These are phyloP conservation scores for Paradendryphiella salina DNA, from an alignment of 2,329 filamentous ascomycete species.

Conservation along the genomic window DNA sequence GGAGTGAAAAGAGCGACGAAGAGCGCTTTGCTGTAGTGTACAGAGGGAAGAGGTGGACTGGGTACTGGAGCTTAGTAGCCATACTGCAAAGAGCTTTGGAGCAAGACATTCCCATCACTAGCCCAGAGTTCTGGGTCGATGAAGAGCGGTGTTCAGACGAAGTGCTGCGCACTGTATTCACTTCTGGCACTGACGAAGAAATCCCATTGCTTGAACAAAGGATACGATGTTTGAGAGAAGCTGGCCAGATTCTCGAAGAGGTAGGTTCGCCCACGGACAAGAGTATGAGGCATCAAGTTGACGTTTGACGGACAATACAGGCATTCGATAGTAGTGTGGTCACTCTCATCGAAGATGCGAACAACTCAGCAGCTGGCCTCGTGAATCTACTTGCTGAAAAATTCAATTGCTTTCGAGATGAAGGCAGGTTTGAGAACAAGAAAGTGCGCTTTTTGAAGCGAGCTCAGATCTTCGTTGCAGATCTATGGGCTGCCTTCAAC, in stretches of 20 bases:
- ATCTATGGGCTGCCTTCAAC: constrained; percentile 94
- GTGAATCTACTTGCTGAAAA: constrained; percentile 83
- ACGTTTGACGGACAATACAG: constrained; percentile 49
- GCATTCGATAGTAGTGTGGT: constrained; percentile 75
- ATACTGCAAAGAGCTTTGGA: constrained; percentile 84
- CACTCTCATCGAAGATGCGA: constrained; percentile 72
- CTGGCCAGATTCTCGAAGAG: constrained; percentile 75
- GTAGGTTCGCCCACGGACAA: constrained; percentile 1
- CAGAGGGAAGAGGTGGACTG: constrained; percentile 79
- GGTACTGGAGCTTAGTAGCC: constrained; percentile 93
- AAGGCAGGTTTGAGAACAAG: constrained; percentile 72
- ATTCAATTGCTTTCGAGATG: constrained; percentile 86
- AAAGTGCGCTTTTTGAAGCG: constrained; percentile 86
- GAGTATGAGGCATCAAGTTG: not conserved
- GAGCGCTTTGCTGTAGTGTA: constrained; percentile 85
- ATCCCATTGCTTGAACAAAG: constrained; percentile 83
- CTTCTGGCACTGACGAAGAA: constrained; percentile 81
- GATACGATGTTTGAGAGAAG: constrained; percentile 77
- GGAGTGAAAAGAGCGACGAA: constrained; percentile 72
- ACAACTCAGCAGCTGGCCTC: constrained; percentile 77
- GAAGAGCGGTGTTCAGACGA: constrained; percentile 76
- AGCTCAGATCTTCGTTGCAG: constrained; percentile 93
- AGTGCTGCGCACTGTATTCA: constrained; percentile 74
- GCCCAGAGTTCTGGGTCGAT: constrained; percentile 81
- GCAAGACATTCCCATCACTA: constrained; percentile 88